Percentiles rank a stretch among this genome's conserved stretches.
Conservation (phyloP, 345 rosid species). For the Arabis alpina region DNA sequence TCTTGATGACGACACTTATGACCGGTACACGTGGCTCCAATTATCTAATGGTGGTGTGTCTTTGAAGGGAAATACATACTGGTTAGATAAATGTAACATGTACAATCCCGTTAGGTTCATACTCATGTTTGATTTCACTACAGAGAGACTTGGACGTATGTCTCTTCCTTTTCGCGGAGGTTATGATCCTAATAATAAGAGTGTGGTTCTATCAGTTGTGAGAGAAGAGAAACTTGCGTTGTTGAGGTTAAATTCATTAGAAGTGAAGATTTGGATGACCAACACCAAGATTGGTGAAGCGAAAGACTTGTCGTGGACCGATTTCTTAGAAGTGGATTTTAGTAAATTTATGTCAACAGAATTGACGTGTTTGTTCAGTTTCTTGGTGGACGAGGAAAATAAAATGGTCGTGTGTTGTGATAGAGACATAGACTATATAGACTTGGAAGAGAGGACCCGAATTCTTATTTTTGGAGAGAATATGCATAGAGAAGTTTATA, state of each 20-base stretch:
- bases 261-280: neutral
- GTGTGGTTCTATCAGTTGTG: neutral
- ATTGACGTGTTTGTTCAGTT: neutral
- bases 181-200: neutral
- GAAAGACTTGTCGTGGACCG: slow-evolving; percentile 3
- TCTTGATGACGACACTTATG: neutral
- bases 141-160: neutral
- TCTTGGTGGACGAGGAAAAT: slow-evolving; percentile 17
- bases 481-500: neutral
- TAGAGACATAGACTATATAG: neutral
- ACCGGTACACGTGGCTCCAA: too few species aligned
- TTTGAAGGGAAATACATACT: neutral
- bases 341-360: neutral
- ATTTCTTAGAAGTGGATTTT: neutral
- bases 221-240: neutral
- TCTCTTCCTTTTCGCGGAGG: neutral
- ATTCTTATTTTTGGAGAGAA: neutral
- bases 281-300: neutral
- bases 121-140: slow-evolving; percentile 1
- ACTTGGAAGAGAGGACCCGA: neutral
- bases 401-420: slow-evolving; percentile 1
- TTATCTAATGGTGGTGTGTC: too few species aligned
- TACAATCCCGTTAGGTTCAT: neutral
- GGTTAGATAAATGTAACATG: neutral
- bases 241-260: neutral